Percentiles rank a stretch among this genome's conserved stretches.
Evolutionary conservation across 148 eudicot species (phyloP).

Genomic region (Fagopyrum esculentum): DNA sequence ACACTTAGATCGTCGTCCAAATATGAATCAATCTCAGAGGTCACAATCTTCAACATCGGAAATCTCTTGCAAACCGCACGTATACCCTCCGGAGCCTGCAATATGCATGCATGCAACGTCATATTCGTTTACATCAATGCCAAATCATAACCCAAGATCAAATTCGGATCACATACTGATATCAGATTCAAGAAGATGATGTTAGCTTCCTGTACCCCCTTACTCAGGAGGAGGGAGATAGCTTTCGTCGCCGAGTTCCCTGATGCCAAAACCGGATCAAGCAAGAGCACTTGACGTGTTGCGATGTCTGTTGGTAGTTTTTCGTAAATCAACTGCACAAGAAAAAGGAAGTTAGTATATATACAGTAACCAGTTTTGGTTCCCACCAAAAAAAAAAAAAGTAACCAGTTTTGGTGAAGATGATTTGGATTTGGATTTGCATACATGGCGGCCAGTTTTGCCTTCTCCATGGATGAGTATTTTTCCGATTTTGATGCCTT

Average conservation of each 20-base stretch:
- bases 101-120: background rate
- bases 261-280: constrained; percentile 63
- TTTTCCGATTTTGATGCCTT: constrained; percentile 68
- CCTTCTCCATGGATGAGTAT: constrained; percentile 60
- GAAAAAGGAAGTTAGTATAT: background rate
- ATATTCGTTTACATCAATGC: too few species aligned
- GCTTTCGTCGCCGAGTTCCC: constrained; percentile 96
- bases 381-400: background rate
- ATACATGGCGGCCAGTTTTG: constrained; percentile 42
- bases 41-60: constrained; percentile 85
- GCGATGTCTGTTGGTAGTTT: constrained; percentile 60
- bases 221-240: constrained; percentile 68
- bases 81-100: constrained; percentile 91
- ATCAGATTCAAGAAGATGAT: constrained; percentile 92
- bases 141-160: background rate
- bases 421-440: background rate
- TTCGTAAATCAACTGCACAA: constrained; percentile 51
- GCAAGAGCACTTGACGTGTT: constrained; percentile 54
- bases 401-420: background rate
- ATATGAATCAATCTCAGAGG: constrained; percentile 84
- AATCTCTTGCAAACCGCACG: constrained; percentile 75
- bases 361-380: background rate
- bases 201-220: constrained; percentile 89
- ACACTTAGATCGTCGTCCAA: constrained; percentile 77
- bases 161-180: constrained; percentile 40